Evolutionary conservation across 345 rosid genomes (phyloP).

Genomic region (Bruguiera sexangula): DNA sequence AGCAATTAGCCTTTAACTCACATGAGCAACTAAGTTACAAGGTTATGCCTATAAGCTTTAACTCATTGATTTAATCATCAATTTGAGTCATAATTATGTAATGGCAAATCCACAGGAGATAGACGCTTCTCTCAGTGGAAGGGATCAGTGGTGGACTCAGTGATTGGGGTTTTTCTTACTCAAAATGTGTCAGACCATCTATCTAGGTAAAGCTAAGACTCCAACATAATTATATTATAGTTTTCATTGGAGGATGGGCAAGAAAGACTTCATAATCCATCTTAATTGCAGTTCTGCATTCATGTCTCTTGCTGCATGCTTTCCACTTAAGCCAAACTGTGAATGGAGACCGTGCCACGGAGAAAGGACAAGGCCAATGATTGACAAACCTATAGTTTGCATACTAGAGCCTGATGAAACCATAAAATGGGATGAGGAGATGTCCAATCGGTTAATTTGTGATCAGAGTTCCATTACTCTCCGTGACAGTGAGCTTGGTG

Average conservation of each 20-base stretch:
- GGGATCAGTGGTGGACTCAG: conserved; percentile 36
- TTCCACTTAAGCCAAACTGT: conserved; percentile 30
- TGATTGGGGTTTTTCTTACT: conserved; percentile 33
- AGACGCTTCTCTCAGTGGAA: conserved; percentile 32
- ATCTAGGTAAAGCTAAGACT: conserved; percentile 30
- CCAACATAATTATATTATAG: neutral
- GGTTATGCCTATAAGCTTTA: too few species aligned
- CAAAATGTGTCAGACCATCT: conserved; percentile 37
- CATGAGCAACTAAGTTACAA: too few species aligned
- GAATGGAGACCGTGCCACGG: conserved; percentile 25
- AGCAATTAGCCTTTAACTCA: too few species aligned
- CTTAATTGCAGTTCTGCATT: conserved; percentile 29
- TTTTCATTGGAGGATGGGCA: too few species aligned
- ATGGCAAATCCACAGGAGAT: conserved; percentile 19
- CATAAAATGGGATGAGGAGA: conserved; percentile 33
- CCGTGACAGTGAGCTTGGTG: conserved; percentile 32
- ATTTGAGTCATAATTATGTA: too few species aligned
- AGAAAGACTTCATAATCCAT: neutral
- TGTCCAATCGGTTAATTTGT: conserved; percentile 33
- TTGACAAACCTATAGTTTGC: conserved; percentile 38
- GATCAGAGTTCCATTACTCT: conserved; percentile 45
- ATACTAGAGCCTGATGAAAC: conserved; percentile 50
- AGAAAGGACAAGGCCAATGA: conserved; percentile 35
- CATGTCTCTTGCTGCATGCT: conserved; percentile 29
- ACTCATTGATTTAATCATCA: too few species aligned